Evolutionary conservation across 495 filamentous ascomycete species (phyloP), one percentile per base, ranked within the genome.

Genomic region (Gamarada debralockiae): DNA sequence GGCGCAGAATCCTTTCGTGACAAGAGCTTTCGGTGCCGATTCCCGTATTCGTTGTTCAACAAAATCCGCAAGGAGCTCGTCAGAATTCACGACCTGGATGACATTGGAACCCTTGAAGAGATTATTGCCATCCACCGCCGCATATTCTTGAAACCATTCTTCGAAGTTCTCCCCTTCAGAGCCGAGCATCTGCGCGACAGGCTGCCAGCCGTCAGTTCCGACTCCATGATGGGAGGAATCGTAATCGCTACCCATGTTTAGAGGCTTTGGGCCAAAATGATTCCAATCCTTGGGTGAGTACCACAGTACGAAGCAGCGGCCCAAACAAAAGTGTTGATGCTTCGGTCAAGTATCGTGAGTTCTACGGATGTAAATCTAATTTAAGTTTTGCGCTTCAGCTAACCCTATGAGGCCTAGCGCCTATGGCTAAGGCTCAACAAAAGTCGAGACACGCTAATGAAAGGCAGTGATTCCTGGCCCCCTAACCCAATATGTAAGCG

Each of bases 11-110:
- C 38, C 38, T n/a, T 41, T 41, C 38, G 38, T 41, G 17, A 18
- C 38, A 41, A 20, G 38, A 41, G 38, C 17, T 9, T 41, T 41
- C 38, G 38, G 38, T 41, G 38, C 38, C 17, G 18, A 41, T 41
- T 41, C 18, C 38, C 38, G 38, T 41, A 41, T 41, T 41, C 38
- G 38, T 41, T 41, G 38, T 41, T 41, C 38, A 41, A 41, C 38
- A 15, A 41, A 41, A 20, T 41, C 38, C 38, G 18, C 38, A 41
- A 8, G 7, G 17, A 41, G 38, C 38, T 41, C 17, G 17, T 41
- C 38, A 18, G 38, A 41, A 41, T 18, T 18, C 18, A 41, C 38
- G 6, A 18, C 38, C 17, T 41, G 9, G 17, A 41, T 41, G 18
- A 41, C 17, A 18, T 18, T 41, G 17, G 38, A 41, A 41, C 17